A percentile compares a stretch with the other conserved stretches of the same genome.
These are phyloP conservation scores for Syncephalastrum contaminatum DNA, from an alignment of 371 early-diverging fungal species.

Conservation along the genomic window DNA sequence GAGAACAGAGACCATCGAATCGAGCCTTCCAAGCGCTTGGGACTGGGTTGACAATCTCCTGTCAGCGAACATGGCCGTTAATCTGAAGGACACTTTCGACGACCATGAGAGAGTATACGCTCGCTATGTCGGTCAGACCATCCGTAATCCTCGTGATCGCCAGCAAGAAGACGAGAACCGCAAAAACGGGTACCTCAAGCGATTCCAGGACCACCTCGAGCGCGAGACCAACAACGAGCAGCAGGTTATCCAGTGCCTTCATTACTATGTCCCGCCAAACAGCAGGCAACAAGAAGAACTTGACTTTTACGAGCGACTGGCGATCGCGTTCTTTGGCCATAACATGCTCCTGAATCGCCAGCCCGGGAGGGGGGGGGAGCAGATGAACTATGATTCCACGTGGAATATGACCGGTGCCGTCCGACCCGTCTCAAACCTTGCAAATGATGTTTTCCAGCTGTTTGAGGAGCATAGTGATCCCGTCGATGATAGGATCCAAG, in stretches of 20 bases:
- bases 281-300: no score
- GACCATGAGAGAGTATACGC: no score
- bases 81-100: no score
- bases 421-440: no score
- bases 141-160: no score
- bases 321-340: constrained; percentile 6
- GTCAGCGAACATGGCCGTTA: neutral
- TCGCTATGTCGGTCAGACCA: no score
- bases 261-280: no score
- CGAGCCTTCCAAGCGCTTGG: constrained; percentile 6
- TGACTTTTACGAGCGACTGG: neutral
- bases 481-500: neutral
- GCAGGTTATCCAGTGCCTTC: neutral
- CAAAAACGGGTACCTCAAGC: neutral
- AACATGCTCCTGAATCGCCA: constrained; percentile 3
- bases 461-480: no score
- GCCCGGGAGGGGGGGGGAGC: neutral
- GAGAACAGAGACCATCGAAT: constrained; percentile 1
- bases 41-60: neutral
- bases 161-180: no score
- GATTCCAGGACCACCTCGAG: neutral
- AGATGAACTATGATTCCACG: neutral
- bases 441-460: neutral
- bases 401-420: no score
- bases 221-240: constrained; percentile 1